Conservation (phyloP, 768 basidiomycete species). For the Podaxis mareebaensis region DNA sequence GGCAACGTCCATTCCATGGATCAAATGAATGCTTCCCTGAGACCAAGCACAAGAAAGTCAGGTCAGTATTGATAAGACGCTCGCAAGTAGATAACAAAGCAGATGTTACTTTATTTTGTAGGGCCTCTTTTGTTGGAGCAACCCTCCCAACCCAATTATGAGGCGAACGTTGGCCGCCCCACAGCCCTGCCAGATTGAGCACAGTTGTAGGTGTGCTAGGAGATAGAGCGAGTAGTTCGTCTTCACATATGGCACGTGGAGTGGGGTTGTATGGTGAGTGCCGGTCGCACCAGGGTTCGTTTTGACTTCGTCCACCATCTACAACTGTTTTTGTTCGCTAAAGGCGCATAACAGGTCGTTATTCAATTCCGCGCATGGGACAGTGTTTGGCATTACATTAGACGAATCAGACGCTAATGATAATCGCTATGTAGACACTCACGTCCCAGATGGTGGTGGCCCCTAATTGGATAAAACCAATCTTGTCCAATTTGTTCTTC, state of each 20-base stretch:
- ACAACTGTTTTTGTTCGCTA: not conserved
- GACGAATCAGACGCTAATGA: not conserved
- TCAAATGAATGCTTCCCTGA: slow-evolving; percentile 59
- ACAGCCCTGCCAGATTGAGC: slow-evolving; percentile 62
- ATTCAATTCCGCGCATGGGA: not conserved
- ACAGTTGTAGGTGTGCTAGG: slow-evolving; percentile 47
- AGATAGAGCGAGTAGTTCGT: slow-evolving; percentile 51
- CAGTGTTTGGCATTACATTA: not conserved
- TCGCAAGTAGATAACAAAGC: not conserved
- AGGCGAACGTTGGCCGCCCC: slow-evolving; percentile 53
- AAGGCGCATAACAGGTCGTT: not conserved
- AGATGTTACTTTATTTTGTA: slow-evolving; percentile 44
- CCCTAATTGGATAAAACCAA: slow-evolving; percentile 62
- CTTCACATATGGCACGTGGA: slow-evolving; percentile 51
- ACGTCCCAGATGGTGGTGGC: slow-evolving; percentile 65
- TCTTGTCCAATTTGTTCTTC: slow-evolving; percentile 15
- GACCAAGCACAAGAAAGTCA: not conserved
- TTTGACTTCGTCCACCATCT: not conserved
- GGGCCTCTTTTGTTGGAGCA: slow-evolving; percentile 55
- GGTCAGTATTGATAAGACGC: not conserved
- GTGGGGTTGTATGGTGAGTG: slow-evolving; percentile 46
- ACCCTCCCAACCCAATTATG: slow-evolving; percentile 54
- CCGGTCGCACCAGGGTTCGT: slow-evolving; percentile 49
- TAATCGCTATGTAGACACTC: slow-evolving; percentile 23
- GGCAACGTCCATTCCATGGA: slow-evolving; percentile 63